These are phyloP conservation scores for Physcia stellaris DNA, from an alignment of 495 filamentous ascomycete genomes.

Conservation along the genomic window DNA sequence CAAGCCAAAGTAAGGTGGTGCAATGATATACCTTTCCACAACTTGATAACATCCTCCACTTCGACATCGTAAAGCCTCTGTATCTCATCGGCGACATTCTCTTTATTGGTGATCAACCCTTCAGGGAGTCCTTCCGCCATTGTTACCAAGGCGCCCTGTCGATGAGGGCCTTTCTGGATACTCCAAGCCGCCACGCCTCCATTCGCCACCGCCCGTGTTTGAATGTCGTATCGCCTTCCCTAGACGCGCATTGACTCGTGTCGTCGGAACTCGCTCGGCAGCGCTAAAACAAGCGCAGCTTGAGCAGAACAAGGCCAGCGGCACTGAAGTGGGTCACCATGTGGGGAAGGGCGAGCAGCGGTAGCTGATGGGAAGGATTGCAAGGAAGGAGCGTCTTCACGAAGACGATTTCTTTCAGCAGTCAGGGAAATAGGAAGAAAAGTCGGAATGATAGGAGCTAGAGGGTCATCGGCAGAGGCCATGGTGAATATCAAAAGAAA, in stretches of 20 bases:
- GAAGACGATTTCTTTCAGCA: no score
- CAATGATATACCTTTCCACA: slow-evolving; percentile 35
- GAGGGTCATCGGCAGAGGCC: no score
- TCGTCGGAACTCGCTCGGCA: background rate
- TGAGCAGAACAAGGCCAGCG: background rate
- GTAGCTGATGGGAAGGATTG: no score
- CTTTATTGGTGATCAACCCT: slow-evolving; percentile 34
- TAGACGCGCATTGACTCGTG: background rate
- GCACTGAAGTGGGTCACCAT: background rate
- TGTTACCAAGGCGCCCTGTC: slow-evolving; percentile 7
- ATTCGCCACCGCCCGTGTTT: no score
- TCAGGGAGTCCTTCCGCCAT: slow-evolving; percentile 37
- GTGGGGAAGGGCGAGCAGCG: no score
- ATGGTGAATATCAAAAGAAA: no score
- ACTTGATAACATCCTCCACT: slow-evolving; percentile 23
- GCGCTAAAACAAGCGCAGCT: background rate
- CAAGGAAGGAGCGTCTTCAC: no score
- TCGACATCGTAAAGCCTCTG: slow-evolving; percentile 20
- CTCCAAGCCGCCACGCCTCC: no score
- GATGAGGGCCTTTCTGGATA: background rate
- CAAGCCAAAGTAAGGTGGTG: background rate
- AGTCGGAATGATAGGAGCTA: no score
- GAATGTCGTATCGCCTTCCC: background rate
- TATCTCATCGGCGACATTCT: slow-evolving; percentile 18
- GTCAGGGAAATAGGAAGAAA: no score